phyloP scores from a whole-genome alignment of 306 rosid species.

The Cicer pinnatifidum region DNA sequence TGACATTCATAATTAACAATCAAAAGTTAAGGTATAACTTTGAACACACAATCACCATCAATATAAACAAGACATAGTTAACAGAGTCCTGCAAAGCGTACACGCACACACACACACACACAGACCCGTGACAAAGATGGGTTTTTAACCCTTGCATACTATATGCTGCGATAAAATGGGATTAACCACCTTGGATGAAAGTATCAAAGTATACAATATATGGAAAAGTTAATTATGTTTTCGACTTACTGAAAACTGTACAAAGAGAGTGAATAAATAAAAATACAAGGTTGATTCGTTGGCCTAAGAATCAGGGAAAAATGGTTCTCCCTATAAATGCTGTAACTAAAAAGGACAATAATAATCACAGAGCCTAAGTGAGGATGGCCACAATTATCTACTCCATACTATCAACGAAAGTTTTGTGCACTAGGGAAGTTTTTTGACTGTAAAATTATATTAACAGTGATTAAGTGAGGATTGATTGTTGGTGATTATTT shows the following conservation, averaged over 20 bases:
- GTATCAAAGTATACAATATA: not conserved
- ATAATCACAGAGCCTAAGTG: not conserved
- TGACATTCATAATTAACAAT: slow-evolving; percentile 1
- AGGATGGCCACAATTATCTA: not conserved
- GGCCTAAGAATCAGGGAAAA: not conserved
- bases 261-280: not conserved
- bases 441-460: no score
- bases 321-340: not conserved
- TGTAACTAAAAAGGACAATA: not conserved
- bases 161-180: not conserved
- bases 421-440: no score
- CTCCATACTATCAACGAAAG: no score
- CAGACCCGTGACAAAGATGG: not conserved
- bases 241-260: not conserved
- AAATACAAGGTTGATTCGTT: not conserved
- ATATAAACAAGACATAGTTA: slow-evolving; percentile 3
- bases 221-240: not conserved
- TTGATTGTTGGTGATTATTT: no score
- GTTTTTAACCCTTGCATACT: not conserved
- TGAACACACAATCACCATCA: not conserved
- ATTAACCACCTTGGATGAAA: not conserved
- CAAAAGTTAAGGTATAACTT: not conserved
- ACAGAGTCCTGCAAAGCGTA: not conserved
- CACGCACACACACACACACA: not conserved
- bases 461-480: no score